Conservation (phyloP, 192 early-diverging fungal genomes). For the Backusella tarrabulga region DNA sequence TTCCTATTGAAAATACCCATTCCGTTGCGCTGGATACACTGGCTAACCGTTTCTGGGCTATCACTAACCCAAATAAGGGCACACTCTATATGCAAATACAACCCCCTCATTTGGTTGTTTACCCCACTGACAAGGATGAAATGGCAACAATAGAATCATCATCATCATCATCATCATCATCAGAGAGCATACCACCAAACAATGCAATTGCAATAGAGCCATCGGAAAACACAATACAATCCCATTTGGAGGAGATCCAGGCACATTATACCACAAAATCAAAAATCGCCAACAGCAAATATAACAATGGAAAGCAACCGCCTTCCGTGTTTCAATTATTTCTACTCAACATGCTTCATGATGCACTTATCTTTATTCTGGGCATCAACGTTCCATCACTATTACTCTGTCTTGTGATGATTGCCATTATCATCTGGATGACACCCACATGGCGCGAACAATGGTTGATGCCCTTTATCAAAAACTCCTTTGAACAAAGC, state of each 20-base stretch:
- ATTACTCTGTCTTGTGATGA: slow-evolving; percentile 23
- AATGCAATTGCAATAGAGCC: not conserved
- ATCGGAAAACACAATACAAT: not conserved
- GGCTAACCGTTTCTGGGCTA: not conserved
- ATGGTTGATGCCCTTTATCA: slow-evolving; percentile 19
- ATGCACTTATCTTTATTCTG: not conserved
- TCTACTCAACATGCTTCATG: not conserved
- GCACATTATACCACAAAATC: not conserved
- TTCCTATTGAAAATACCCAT: not conserved
- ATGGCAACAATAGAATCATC: not conserved
- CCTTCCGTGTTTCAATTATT: slow-evolving; percentile 8
- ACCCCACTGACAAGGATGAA: not conserved
- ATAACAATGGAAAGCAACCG: not conserved
- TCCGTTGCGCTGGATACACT: not conserved
- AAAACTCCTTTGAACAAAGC: not conserved
- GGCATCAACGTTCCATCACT: slow-evolving; percentile 28
- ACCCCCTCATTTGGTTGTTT: not conserved
- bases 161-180: not conserved
- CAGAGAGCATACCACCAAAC: not conserved
- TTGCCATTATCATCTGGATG: slow-evolving; percentile 28
- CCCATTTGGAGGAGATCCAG: not conserved
- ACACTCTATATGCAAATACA: not conserved
- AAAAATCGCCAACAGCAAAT: not conserved
- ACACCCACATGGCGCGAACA: slow-evolving; percentile 17
- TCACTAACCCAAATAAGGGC: not conserved